A percentile compares a stretch with the other conserved stretches of the same genome.
phyloP scores from a whole-genome alignment of 805 yeast species.

The Lachancea dasiensis region DNA sequence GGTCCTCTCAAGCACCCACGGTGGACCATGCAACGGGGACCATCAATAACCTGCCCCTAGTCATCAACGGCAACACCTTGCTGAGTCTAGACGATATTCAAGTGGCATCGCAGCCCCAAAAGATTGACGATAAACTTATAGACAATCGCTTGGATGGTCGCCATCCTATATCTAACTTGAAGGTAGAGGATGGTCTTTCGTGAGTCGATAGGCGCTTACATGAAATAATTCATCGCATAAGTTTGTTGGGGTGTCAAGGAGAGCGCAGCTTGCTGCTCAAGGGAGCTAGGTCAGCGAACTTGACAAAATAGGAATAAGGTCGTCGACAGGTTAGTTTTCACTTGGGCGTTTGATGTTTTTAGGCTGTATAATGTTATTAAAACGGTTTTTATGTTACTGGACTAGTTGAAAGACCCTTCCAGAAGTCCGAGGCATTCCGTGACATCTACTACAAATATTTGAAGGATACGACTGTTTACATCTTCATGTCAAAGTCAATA shows the following conservation, averaged over 20 bases:
- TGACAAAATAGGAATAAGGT: no score
- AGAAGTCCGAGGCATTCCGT: no score
- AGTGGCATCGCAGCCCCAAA: background rate
- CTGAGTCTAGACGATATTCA: slow-evolving; percentile 9
- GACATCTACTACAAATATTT: no score
- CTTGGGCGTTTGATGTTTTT: slow-evolving; percentile 3
- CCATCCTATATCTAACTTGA: background rate
- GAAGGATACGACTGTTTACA: no score
- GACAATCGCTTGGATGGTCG: background rate
- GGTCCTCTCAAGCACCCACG: background rate
- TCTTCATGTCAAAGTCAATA: no score
- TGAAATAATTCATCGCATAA: no score
- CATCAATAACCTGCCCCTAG: slow-evolving; percentile 14
- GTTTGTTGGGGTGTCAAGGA: no score
- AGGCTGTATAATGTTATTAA: background rate
- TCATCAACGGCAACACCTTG: slow-evolving; percentile 15
- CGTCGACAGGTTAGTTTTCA: no score
- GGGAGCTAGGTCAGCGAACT: no score
- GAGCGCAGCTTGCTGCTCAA: no score
- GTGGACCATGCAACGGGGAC: slow-evolving; percentile 17
- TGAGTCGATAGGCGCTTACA: no score
- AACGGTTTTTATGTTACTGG: background rate
- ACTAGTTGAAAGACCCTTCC: no score
- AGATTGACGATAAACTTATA: background rate
- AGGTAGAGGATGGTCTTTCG: slow-evolving; percentile 2